Conservation (phyloP, 257 asterid species). For the Fraxinus excelsior region DNA sequence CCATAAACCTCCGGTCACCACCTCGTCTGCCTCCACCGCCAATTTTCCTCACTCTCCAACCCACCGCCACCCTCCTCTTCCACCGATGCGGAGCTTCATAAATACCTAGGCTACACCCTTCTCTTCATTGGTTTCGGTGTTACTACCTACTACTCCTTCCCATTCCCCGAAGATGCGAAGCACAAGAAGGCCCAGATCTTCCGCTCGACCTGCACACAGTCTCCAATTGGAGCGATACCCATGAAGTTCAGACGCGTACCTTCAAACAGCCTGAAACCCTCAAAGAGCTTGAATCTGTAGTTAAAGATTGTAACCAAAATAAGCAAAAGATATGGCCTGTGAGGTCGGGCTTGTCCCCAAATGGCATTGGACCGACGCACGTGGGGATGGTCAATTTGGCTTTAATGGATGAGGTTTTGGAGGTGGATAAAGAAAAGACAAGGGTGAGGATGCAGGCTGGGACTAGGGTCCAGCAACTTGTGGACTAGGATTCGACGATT, state of each 20-base stretch:
- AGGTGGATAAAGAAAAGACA: slow-evolving; percentile 79
- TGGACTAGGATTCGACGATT: too few species aligned
- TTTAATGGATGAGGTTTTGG: slow-evolving; percentile 87
- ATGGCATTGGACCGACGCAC: slow-evolving; percentile 86
- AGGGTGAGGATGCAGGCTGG: slow-evolving; percentile 92
- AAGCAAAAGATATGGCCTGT: slow-evolving; percentile 86
- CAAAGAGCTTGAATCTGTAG: slow-evolving; percentile 57
- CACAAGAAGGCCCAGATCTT: slow-evolving; percentile 86
- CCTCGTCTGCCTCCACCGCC: slow-evolving; percentile 32
- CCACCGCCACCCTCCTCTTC: slow-evolving; percentile 49
- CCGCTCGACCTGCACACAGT: slow-evolving; percentile 88
- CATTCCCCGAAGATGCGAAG: slow-evolving; percentile 70
- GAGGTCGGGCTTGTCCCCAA: slow-evolving; percentile 90
- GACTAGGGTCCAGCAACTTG: slow-evolving; percentile 92
- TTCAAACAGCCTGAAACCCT: slow-evolving; percentile 78
- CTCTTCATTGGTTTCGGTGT: slow-evolving; percentile 81
- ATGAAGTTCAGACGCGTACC: slow-evolving; percentile 85
- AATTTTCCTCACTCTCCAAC: slow-evolving; percentile 38
- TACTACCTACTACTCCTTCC: slow-evolving; percentile 90
- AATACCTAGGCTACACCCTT: slow-evolving; percentile 76
- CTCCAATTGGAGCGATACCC: slow-evolving; percentile 97
- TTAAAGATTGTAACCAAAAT: slow-evolving; percentile 55
- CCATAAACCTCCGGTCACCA: slow-evolving; percentile 22
- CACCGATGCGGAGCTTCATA: slow-evolving; percentile 77
- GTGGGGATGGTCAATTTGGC: slow-evolving; percentile 93